Evolutionary conservation across 805 yeast genomes (phyloP), one percentile per base, ranked within the genome.

Genomic region (Spathaspora arborariae): DNA sequence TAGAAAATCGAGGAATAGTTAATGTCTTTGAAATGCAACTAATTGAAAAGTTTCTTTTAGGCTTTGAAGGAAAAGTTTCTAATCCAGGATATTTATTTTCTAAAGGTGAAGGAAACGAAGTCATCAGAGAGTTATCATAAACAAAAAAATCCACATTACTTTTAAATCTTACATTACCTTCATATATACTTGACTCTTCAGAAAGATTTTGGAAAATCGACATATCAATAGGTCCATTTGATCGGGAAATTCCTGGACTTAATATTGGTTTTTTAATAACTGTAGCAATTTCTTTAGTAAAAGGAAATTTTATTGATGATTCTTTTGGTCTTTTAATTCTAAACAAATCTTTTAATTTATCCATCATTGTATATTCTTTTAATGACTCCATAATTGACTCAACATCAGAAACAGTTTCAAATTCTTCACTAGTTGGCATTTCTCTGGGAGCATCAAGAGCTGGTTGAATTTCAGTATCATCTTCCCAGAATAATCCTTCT

Each of bases 91-190:
- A 40, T 26, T 26, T 40, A n/a, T 22, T n/a, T n/a, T 13, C 35
- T 11, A 13, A 26, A 24, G 13, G 33, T 5, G 35, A 18, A 18
- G 34, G 9, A 24, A 15, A 2, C 5, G 26, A 21, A 20, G 41
- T 16, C 13, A 20, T 20, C 15, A 37, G 19, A 24, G 42, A 8
- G 9, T 24, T 27, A 2, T 37, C 18, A 16, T 37, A 43, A 20
- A 43, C 16, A 8, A 37, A n/a, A 24, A 36, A 19, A 37, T 43
- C 46, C 1, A 41, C 42, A 20, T 38, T 24, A n/a, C 30, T 20
- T 37, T 38, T 18, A 26, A 43, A 43, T n/a, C 34, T 43, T 7
- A 43, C 37, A 41, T 30, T 35, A 6, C 27, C 39, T 24, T 21
- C 34, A 36, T 19, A 21, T 6, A 16, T 22, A 6, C 21, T 27